Base-by-base conservation (phyloP, 2,329 filamentous ascomycete species). In the Ophiostoma montium region DNA sequence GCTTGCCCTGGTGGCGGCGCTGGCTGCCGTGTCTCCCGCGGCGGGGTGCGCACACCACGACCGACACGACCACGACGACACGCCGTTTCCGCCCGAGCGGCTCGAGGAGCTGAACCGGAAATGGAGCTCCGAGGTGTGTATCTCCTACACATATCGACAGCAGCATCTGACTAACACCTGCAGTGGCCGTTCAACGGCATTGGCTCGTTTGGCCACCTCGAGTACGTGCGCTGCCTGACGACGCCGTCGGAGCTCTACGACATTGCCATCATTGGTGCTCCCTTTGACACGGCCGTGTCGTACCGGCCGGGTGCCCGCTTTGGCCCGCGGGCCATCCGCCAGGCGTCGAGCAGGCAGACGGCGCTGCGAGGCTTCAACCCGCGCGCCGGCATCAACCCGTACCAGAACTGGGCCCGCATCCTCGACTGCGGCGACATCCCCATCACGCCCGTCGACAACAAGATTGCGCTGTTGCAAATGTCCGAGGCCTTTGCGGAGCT, bases 381-480 rank as follows among this genome's bases (percentile, higher is more conserved):
- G 2, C 80, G 87, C 19, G 87, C 86, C 2, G 75, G 74, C 35
- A 74, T 95, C 56, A 95, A 95, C 64, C 87, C 89, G 0, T 95
- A 92, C 67, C 69, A 70, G 36, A 82, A 75, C 49, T 90, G 84
- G 83, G 84, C 85, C 1, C 78, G 69, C 35, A 78, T 95, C 52
- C 70, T 90, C 46, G 89, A 95, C 69, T 95, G 89, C 63, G 89
- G 89, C 43, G 89, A 95, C 62, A 87, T 95, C 50, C 87, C 89
- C 27, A 72, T 94, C 56, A 86, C 83, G 0, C 88, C 88, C 0
- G 82, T 94, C 57, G 87, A 95, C 67, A 95, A 95, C 62, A 78
- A 71, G 1, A 70, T 94, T 15, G 89, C 89, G 0, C 69, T 89
- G 48, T 70, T 73, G 41, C 89, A 95, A 65, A 94, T 95, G 87